phyloP scores from a whole-genome alignment of 805 yeast genomes.

The Cyberlindnera japonica region DNA sequence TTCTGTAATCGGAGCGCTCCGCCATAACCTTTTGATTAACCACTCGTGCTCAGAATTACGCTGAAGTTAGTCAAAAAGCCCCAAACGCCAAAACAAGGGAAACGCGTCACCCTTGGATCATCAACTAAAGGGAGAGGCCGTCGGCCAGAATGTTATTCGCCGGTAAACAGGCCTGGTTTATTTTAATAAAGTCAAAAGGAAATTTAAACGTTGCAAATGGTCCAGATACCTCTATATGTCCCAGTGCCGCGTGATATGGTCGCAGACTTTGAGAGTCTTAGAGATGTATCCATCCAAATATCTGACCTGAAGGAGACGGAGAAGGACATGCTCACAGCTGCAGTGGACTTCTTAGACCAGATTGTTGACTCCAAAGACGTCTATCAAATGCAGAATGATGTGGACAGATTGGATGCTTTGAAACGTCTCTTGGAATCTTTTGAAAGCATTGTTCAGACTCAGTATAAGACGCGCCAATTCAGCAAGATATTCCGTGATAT shows the following conservation, averaged over 20 bases:
- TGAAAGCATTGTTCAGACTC: conserved; percentile 17
- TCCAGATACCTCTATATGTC: conserved; percentile 12
- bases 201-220: too few species aligned
- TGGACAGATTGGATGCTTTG: conserved; percentile 12
- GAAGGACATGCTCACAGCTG: conserved; percentile 13
- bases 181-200: too few species aligned
- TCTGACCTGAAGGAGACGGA: conserved; percentile 9
- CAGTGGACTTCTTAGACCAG: conserved; percentile 15
- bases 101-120: not conserved
- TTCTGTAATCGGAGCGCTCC: too few species aligned
- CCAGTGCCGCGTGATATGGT: conserved; percentile 6
- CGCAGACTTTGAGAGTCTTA: conserved; percentile 7
- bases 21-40: too few species aligned
- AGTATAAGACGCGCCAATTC: conserved; percentile 15
- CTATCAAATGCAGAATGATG: conserved; percentile 8
- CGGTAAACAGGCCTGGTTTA: too few species aligned
- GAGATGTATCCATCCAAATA: conserved; percentile 5
- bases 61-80: too few species aligned
- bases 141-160: too few species aligned
- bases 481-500: conserved; percentile 15
- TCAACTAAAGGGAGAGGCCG: too few species aligned
- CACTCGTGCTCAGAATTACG: too few species aligned
- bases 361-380: conserved; percentile 10
- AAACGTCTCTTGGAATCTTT: conserved; percentile 15
- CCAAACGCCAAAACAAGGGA: not conserved